Percentiles rank a stretch among this genome's conserved stretches.
Evolutionary conservation across 441 rosid genomes (phyloP).

Genomic region (Sinapis alba): DNA sequence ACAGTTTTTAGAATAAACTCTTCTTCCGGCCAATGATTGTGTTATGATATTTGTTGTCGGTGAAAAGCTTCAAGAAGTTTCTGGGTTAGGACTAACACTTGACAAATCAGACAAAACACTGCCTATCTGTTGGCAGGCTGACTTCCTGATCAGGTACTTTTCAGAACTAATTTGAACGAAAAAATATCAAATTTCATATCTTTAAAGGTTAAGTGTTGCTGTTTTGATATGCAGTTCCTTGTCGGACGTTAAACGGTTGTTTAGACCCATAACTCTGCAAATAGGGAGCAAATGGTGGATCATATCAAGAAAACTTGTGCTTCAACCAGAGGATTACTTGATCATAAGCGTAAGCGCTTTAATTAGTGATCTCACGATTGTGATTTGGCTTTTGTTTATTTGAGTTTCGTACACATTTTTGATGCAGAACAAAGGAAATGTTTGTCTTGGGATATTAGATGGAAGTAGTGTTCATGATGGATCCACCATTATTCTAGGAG

Average conservation of each 20-base stretch:
- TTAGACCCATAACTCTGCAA: conserved; percentile 79
- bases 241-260: conserved; percentile 59
- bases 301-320: conserved; percentile 57
- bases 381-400: not conserved
- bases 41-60: conserved; percentile 20
- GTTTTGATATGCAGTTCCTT: conserved; percentile 57
- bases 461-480: conserved; percentile 85
- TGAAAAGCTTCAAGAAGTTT: conserved; percentile 62
- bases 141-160: conserved; percentile 60
- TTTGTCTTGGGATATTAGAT: conserved; percentile 90
- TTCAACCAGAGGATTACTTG: conserved; percentile 87
- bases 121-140: conserved; percentile 76
- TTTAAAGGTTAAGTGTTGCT: not conserved
- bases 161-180: no score
- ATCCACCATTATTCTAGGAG: conserved; percentile 86
- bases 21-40: conserved; percentile 4
- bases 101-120: conserved; percentile 66
- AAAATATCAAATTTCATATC: conserved; percentile 5
- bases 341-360: conserved; percentile 64
- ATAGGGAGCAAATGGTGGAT: conserved; percentile 93
- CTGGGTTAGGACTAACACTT: conserved; percentile 48
- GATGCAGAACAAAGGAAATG: conserved; percentile 76
- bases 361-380: conserved; percentile 1
- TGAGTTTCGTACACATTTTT: conserved; percentile 7
- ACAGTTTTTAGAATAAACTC: not conserved